Base-by-base conservation (phyloP, 2,329 filamentous ascomycete species). In the Fusarium sp. region DNA sequence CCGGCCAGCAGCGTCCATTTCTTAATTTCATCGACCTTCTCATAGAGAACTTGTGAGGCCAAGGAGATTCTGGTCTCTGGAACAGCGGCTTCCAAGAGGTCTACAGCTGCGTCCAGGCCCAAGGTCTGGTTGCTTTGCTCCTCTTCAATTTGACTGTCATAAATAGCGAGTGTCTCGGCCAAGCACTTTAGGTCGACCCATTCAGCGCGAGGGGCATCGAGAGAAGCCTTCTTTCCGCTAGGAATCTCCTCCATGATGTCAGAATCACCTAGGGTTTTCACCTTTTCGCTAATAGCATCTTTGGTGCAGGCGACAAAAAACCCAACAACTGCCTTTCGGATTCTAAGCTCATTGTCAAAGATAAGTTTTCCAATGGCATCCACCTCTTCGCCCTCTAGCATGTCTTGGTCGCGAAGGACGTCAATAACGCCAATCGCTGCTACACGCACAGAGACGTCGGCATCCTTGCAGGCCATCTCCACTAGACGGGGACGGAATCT, bases 151-250 rank as follows among this genome's bases (percentile, higher is more conserved):
- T 92, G 89, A 8, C 86, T 83, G 76, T 97, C 93, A 74, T 97
- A 98, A 11, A 88, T 87, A 33, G 92, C 87, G 28, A 99, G 84
- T 12, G 92, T 91, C 78, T 97, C 93, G 4, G 92, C 92, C 15
- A 99, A 84, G 70, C 92, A 95, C 80, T 98, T 99, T 76, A 97
- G 88, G 76, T 92, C 93, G 73, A 98, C 88, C 96, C 96, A 99
- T 67, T 92, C 91, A 45, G 89, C 84, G 64, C 92, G 90, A 4
- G 94, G 92, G 3, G 89, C 88, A 54, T 92, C 89, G 65, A 89
- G 92, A 69, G 94, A 91, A 13, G 94, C 89, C n/a, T 92, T 87
- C 37, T 87, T 85, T 2, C 88, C 88, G 10, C 89, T 88, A 58
- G 97, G 86, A 26, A 75, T 74, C 74, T 97, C 94, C 45, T 92